Conservation (phyloP, 2,329 filamentous ascomycete species). For the Fonsecaea monophora region DNA sequence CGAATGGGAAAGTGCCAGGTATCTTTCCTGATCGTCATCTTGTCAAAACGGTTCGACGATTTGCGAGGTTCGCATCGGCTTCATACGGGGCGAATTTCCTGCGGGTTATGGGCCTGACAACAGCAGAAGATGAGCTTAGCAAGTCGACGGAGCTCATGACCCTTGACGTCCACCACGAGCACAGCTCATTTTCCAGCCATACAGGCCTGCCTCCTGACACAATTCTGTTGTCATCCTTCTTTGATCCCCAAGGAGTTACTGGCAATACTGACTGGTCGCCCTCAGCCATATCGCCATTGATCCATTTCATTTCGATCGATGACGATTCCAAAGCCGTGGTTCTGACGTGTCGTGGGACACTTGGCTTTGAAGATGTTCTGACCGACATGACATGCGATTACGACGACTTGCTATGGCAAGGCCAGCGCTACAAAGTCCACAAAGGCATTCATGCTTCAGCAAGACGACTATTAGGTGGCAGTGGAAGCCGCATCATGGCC, state of each 20-base stretch:
- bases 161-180: slow-evolving; percentile 50
- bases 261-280: slow-evolving; percentile 62
- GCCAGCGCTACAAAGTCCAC: slow-evolving; percentile 71
- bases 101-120: slow-evolving; percentile 53
- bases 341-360: slow-evolving; percentile 73
- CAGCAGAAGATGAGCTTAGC: slow-evolving; percentile 38
- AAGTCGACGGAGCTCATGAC: slow-evolving; percentile 44
- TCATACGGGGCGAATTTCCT: slow-evolving; percentile 56
- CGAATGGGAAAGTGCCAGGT: slow-evolving; percentile 54
- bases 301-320: slow-evolving; percentile 75
- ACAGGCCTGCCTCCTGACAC: slow-evolving; percentile 54
- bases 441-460: slow-evolving; percentile 77
- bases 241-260: slow-evolving; percentile 68
- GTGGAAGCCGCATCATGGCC: slow-evolving; percentile 69
- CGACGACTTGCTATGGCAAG: slow-evolving; percentile 69
- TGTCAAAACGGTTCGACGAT: slow-evolving; percentile 54
- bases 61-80: slow-evolving; percentile 56
- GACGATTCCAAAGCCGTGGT: slow-evolving; percentile 75
- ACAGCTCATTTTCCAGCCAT: slow-evolving; percentile 54
- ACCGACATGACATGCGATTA: slow-evolving; percentile 79
- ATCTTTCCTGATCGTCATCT: slow-evolving; percentile 55
- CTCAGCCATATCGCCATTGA: slow-evolving; percentile 68
- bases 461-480: slow-evolving; percentile 66
- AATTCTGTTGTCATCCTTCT: slow-evolving; percentile 71
- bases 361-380: slow-evolving; percentile 75